Base-by-base conservation (phyloP, 768 basidiomycete genomes). In the Guyanaporus albipodus region DNA sequence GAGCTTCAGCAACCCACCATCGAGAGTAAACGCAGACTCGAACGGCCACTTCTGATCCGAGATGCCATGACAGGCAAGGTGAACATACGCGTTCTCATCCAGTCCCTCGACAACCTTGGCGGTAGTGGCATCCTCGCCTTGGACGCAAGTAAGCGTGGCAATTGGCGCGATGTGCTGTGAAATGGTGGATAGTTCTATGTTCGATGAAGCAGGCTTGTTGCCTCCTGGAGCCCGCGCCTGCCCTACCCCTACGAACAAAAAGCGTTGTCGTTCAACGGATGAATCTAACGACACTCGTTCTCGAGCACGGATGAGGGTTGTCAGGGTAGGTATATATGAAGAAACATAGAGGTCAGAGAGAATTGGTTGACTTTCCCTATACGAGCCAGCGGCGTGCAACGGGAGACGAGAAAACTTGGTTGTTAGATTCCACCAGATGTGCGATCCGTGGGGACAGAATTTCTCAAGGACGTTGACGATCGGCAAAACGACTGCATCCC, bases 31-130 rank as follows among this genome's bases (percentile, higher is more conserved):
- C 18, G n/a, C 37, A 8, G 51, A 57, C 17, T 59, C 43, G 24
- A 59, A 57, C 1, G 62, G 57, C 8, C 27, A 39, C 24, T 23
- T n/a, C 6, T 2, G 22, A 21, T 52, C 37, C 15, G 48, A 55
- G 10, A 38, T 33, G 1, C 56, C 63, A 19, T 64, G 62, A 19
- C 58, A 62, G 2, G 60, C 58, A 18, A 65, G 51, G 22, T 48
- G 47, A 8, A 38, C 19, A 10, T 38, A 43, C 10, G 36, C 28
- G 14, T 19, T 37, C n/a, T 2, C 6, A 4, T 29, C 4, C 10
- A 44, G 10, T 19, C 18, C 36, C 11, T 38, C 29, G 17, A 4
- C 29, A 21, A 49, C 19, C 3, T 12, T 48, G 46, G 33, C 21
- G 8, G 42, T 15, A 0, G 4, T 42, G 7, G 38, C 38, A 19